Evolutionary conservation across 2,329 filamentous ascomycete species (phyloP).

Genomic region (Microdochium paspali): DNA sequence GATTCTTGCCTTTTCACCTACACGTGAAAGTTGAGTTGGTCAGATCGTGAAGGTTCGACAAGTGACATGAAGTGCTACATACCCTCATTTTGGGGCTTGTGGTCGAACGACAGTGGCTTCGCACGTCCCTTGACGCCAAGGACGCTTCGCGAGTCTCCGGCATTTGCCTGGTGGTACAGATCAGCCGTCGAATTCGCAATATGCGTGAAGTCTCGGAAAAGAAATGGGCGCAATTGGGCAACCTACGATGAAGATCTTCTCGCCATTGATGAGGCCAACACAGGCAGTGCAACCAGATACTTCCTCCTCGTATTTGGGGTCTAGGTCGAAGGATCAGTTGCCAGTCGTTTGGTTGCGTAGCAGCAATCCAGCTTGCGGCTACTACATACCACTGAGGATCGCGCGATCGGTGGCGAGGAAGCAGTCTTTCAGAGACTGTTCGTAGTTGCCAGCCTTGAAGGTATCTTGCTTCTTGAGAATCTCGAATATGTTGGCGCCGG

Average conservation of each 20-base stretch:
- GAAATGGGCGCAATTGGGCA: constrained; percentile 2
- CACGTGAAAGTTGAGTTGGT: constrained; percentile 2
- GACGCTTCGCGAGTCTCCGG: constrained; percentile 91
- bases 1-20: constrained; percentile 92
- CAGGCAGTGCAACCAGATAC: constrained; percentile 97
- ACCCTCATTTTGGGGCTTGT: constrained; percentile 99
- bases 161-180: constrained; percentile 63
- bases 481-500: constrained; percentile 85
- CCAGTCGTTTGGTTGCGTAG: background rate
- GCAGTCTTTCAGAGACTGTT: constrained; percentile 93
- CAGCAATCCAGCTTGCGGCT: background rate
- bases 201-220: constrained; percentile 1
- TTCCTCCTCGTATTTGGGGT: constrained; percentile 94
- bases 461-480: constrained; percentile 93
- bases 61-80: constrained; percentile 12
- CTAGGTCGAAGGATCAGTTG: constrained; percentile 36
- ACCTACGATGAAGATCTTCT: constrained; percentile 93
- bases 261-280: constrained; percentile 76
- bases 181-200: background rate
- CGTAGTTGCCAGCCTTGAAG: constrained; percentile 84
- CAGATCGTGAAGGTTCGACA: constrained; percentile 1
- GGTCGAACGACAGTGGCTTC: constrained; percentile 97
- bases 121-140: constrained; percentile 93
- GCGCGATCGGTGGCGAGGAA: constrained; percentile 94
- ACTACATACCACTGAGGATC: constrained; percentile 74